Evolutionary conservation across 805 yeast species (phyloP).

Genomic region (Suhomyces vadensis): DNA sequence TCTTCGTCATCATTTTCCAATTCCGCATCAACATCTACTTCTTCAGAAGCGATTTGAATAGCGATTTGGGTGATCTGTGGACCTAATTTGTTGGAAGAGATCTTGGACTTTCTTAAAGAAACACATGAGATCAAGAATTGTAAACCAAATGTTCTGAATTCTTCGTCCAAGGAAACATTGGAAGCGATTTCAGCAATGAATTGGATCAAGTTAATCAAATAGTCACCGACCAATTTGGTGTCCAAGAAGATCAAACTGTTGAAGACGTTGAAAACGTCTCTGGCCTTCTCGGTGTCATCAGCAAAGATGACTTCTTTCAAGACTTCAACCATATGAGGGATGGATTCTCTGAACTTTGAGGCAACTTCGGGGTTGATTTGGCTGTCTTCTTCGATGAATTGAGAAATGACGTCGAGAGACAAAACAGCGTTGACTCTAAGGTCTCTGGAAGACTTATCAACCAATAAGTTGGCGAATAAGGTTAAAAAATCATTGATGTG

Average conservation of each 20-base stretch:
- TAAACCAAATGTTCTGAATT: slow-evolving; percentile 77
- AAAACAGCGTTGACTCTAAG: slow-evolving; percentile 81
- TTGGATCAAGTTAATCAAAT: slow-evolving; percentile 65
- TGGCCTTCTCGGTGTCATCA: slow-evolving; percentile 72
- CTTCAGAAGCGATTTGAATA: slow-evolving; percentile 74
- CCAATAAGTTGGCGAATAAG: slow-evolving; percentile 68
- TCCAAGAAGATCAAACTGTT: slow-evolving; percentile 78
- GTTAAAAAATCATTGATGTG: slow-evolving; percentile 68
- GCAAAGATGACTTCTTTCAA: slow-evolving; percentile 69
- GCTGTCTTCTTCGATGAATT: slow-evolving; percentile 62
- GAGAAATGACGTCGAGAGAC: slow-evolving; percentile 72
- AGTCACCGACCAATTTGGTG: slow-evolving; percentile 74
- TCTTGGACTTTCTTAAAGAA: slow-evolving; percentile 76
- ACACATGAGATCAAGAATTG: slow-evolving; percentile 81
- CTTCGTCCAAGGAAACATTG: slow-evolving; percentile 69
- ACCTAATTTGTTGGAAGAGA: slow-evolving; percentile 79
- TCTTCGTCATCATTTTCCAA: slow-evolving; percentile 81
- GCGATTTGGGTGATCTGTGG: slow-evolving; percentile 75
- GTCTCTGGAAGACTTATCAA: slow-evolving; percentile 60
- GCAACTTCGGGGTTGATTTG: slow-evolving; percentile 46
- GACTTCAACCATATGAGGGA: slow-evolving; percentile 82
- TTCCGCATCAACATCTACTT: slow-evolving; percentile 72
- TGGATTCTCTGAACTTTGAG: slow-evolving; percentile 58
- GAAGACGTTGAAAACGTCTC: slow-evolving; percentile 79
- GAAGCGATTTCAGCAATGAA: slow-evolving; percentile 75